Percentiles rank a stretch among this genome's conserved stretches.
Evolutionary conservation across 2,329 filamentous ascomycete species (phyloP).

Genomic region (Ceratocystiopsis brevicomis): DNA sequence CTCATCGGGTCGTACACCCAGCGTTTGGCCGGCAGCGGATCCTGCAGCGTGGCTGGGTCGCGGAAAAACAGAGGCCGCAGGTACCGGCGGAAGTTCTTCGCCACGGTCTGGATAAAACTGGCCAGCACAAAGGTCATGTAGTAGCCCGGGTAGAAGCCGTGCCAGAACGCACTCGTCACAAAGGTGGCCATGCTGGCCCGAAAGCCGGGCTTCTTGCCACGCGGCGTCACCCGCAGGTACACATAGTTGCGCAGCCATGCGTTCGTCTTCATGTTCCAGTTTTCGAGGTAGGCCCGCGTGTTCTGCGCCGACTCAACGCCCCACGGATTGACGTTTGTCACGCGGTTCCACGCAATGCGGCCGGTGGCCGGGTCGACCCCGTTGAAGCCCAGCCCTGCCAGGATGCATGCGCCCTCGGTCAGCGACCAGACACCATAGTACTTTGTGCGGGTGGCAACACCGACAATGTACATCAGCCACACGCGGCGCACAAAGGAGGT

Average conservation of each 20-base stretch:
- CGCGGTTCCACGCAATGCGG: conserved; percentile 72
- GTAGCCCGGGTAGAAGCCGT: conserved; percentile 94
- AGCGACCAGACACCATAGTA: conserved; percentile 94
- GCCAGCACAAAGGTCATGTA: conserved; percentile 81
- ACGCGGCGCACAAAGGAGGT: conserved; percentile 52
- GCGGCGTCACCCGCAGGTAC: conserved; percentile 84
- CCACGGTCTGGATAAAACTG: conserved; percentile 77
- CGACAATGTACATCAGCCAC: conserved; percentile 68
- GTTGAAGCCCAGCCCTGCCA: conserved; percentile 86
- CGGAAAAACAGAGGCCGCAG: conserved; percentile 91
- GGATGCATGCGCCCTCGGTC: conserved; percentile 84
- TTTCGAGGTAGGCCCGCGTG: conserved; percentile 72
- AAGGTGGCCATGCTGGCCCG: conserved; percentile 88
- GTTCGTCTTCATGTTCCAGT: conserved; percentile 98
- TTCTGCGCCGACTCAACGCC: conserved; percentile 83
- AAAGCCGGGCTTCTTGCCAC: conserved; percentile 92
- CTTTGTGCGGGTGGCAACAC: conserved; percentile 65
- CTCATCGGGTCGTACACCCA: conserved; percentile 53
- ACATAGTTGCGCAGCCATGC: conserved; percentile 92
- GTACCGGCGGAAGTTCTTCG: conserved; percentile 82
- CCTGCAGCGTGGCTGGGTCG: conserved; percentile 46
- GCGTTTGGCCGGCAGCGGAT: conserved; percentile 50
- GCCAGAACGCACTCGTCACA: conserved; percentile 87
- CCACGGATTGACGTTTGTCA: conserved; percentile 77
- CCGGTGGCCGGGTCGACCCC: conserved; percentile 72